Percentiles rank a stretch among this genome's conserved stretches.
Evolutionary conservation across 352 stramenopile genomes (phyloP).

Genomic region (Pseudoperonospora humuli): DNA sequence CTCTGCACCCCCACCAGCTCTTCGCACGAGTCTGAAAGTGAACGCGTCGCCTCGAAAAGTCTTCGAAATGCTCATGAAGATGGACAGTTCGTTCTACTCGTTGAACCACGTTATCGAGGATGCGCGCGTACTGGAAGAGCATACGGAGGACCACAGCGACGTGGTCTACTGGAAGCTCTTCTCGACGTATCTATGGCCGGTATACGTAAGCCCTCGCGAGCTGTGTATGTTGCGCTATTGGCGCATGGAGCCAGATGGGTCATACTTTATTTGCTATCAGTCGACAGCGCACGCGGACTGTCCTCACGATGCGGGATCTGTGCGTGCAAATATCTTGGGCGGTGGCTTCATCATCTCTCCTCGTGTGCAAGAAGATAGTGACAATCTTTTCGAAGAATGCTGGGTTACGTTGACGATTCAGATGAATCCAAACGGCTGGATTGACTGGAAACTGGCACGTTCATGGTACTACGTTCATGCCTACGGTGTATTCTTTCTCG

Average conservation of each 20-base stretch:
- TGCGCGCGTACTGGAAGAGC: conserved; percentile 50
- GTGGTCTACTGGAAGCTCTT: conserved; percentile 73
- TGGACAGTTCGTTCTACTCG: conserved; percentile 62
- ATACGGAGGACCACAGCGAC: conserved; percentile 65
- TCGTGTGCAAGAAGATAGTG: conserved; percentile 37
- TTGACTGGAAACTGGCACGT: conserved; percentile 44
- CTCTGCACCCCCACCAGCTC: conserved; percentile 35
- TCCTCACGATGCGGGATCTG: conserved; percentile 22
- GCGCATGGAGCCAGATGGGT: conserved; percentile 71
- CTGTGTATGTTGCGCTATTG: conserved; percentile 75
- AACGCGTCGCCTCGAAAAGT: conserved; percentile 54
- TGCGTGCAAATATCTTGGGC: conserved; percentile 59
- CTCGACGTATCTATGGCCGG: conserved; percentile 63
- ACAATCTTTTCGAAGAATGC: conserved; percentile 62
- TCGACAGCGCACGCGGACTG: conserved; percentile 65
- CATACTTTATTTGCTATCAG: conserved; percentile 83
- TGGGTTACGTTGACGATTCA: conserved; percentile 77
- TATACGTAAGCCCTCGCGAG: conserved; percentile 58
- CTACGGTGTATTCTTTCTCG: conserved; percentile 63
- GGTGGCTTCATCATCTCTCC: conserved; percentile 68
- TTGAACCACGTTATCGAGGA: conserved; percentile 72
- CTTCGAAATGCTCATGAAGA: conserved; percentile 71
- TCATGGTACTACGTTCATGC: conserved; percentile 74
- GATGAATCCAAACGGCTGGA: conserved; percentile 76
- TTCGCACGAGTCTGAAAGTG: conserved; percentile 69